Conservation (phyloP, 2,329 filamentous ascomycete genomes). For the Graphilbum fragrans region DNA sequence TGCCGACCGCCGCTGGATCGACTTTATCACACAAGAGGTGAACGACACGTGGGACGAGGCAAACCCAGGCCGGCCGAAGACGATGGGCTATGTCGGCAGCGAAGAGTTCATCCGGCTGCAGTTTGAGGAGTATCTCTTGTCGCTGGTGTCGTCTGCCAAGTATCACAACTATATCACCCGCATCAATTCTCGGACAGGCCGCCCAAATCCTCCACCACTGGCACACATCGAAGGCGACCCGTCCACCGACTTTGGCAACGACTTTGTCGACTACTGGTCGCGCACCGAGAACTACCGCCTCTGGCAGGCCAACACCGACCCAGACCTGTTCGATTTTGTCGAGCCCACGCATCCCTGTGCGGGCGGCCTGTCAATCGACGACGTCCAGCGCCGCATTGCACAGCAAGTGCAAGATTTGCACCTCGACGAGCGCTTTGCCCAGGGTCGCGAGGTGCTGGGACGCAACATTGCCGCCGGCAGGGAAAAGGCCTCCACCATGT, state of each 20-base stretch:
- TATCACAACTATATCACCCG: conserved; percentile 62
- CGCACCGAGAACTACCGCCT: conserved; percentile 84
- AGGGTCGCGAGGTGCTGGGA: conserved; percentile 74
- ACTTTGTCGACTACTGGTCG: conserved; percentile 83
- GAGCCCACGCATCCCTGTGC: conserved; percentile 90
- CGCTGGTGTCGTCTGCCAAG: conserved; percentile 77
- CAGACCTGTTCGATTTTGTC: conserved; percentile 85
- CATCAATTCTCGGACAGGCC: conserved; percentile 41
- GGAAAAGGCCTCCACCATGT: conserved; percentile 76
- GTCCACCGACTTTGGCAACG: conserved; percentile 65
- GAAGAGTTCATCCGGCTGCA: conserved; percentile 96
- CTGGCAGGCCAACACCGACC: conserved; percentile 70
- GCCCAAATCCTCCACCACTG: conserved; percentile 25
- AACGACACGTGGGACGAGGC: conserved; percentile 94
- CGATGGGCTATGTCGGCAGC: conserved; percentile 85
- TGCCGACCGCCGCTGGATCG: conserved; percentile 90
- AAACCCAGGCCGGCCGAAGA: conserved; percentile 83
- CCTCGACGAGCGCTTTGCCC: conserved; percentile 78
- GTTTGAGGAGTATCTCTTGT: conserved; percentile 92
- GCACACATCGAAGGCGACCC: conserved; percentile 71
- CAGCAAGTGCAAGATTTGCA: conserved; percentile 92
- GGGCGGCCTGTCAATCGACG: conserved; percentile 84
- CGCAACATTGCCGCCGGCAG: conserved; percentile 79
- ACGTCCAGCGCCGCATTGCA: conserved; percentile 79
- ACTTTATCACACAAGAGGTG: conserved; percentile 84